phyloP scores from a whole-genome alignment of 441 rosid species.

The Arabidopsis lyrata region DNA sequence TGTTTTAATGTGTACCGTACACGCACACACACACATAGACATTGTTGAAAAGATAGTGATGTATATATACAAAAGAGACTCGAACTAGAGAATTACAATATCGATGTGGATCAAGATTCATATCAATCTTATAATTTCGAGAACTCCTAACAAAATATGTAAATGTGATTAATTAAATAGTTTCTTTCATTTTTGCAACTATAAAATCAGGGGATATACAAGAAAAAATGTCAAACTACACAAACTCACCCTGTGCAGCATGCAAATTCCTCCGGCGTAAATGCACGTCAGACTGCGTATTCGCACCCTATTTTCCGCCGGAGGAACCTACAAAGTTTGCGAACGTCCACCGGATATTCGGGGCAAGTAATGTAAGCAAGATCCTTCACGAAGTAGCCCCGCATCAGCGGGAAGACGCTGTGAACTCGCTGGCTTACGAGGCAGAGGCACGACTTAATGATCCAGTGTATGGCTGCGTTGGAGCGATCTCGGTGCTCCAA shows the following conservation, averaged over 20 bases:
- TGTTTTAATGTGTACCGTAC: too few relatives aligned
- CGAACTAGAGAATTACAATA: not conserved
- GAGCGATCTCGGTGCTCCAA: slow-evolving; percentile 70
- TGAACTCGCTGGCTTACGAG: slow-evolving; percentile 69
- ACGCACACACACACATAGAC: too few relatives aligned
- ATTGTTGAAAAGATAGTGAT: not conserved
- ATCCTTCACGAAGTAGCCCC: slow-evolving; percentile 62
- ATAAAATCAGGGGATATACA: slow-evolving; percentile 15
- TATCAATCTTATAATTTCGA: not conserved
- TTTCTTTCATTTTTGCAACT: not conserved
- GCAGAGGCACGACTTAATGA: slow-evolving; percentile 75
- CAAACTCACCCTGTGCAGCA: slow-evolving; percentile 74
- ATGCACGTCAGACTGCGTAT: slow-evolving; percentile 63
- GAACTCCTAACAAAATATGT: not conserved
- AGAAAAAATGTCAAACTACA: slow-evolving; percentile 48
- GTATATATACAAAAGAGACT: not conserved
- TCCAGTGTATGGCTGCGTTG: slow-evolving; percentile 78
- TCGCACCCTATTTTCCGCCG: slow-evolving; percentile 74
- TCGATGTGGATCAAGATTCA: not conserved
- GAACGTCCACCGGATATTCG: slow-evolving; percentile 71
- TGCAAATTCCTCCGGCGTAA: slow-evolving; percentile 72
- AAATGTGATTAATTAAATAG: not conserved
- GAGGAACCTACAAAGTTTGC: slow-evolving; percentile 72
- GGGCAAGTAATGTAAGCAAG: slow-evolving; percentile 77
- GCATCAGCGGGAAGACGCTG: slow-evolving; percentile 70